Evolutionary conservation across 2,329 filamentous ascomycete genomes (phyloP).

Genomic region (Botryotinia narcissicola): DNA sequence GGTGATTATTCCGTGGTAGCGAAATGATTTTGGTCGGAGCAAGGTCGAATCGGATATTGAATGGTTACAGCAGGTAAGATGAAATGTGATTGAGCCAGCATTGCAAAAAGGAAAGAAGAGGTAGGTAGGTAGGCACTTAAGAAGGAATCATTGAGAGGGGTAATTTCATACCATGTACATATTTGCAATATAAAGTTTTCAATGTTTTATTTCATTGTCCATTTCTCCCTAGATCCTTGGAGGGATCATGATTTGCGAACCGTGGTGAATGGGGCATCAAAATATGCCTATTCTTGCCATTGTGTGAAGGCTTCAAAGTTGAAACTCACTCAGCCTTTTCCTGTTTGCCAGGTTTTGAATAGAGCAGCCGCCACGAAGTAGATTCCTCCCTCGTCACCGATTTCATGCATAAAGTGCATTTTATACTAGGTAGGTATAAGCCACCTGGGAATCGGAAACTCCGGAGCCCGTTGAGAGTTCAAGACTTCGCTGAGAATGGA

Average conservation of each 20-base stretch:
- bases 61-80: background rate
- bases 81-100: background rate
- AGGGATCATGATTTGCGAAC: constrained; percentile 1
- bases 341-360: background rate
- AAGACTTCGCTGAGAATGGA: background rate
- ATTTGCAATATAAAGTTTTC: background rate
- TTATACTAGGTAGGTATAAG: background rate
- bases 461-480: background rate
- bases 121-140: background rate
- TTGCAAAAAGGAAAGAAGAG: background rate
- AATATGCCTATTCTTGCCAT: background rate
- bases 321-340: constrained; percentile 5
- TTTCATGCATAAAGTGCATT: background rate
- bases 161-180: constrained; percentile 1
- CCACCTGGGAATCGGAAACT: background rate
- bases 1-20: background rate
- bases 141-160: background rate
- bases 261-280: background rate
- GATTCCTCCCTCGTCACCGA: background rate
- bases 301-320: constrained; percentile 5
- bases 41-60: background rate
- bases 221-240: constrained; percentile 6
- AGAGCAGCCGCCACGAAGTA: constrained; percentile 6
- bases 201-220: background rate
- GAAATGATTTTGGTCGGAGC: constrained; percentile 5